phyloP scores from a whole-genome alignment of 1,139 yeast species.

The Debaryomyces sp. region DNA sequence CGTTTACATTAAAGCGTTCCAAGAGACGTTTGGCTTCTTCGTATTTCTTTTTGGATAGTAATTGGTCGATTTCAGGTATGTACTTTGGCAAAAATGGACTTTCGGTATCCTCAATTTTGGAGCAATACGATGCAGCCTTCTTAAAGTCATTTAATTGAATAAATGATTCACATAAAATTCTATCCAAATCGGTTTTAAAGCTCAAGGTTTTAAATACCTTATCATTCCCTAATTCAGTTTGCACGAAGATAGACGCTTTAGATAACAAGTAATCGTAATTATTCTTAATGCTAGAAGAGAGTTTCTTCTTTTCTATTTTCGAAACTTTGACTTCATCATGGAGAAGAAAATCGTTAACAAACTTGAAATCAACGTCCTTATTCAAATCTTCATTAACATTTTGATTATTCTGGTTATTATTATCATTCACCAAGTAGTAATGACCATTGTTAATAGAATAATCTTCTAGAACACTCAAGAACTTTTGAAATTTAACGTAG shows the following conservation, averaged over 20 bases:
- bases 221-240: conserved; percentile 17
- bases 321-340: conserved; percentile 30
- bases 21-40: conserved; percentile 43
- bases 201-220: conserved; percentile 15
- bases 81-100: conserved; percentile 48
- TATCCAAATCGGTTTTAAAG: conserved; percentile 37
- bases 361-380: conserved; percentile 30
- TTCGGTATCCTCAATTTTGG: conserved; percentile 27
- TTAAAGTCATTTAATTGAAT: conserved; percentile 34
- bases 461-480: conserved; percentile 43
- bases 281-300: conserved; percentile 26
- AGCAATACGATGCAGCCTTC: conserved; percentile 38
- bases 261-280: conserved; percentile 38
- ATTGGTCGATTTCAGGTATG: conserved; percentile 46
- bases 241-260: conserved; percentile 24
- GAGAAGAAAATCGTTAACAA: conserved; percentile 27
- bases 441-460: conserved; percentile 44
- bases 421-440: conserved; percentile 31
- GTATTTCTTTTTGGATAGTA: conserved; percentile 41
- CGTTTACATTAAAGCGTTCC: conserved; percentile 32
- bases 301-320: conserved; percentile 31
- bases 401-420: conserved; percentile 11
- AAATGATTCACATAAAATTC: conserved; percentile 50
- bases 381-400: conserved; percentile 17
- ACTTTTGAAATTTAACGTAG: conserved; percentile 32